phyloP scores from a whole-genome alignment of 495 filamentous ascomycete species.

The Astrothelium macrocarpum region DNA sequence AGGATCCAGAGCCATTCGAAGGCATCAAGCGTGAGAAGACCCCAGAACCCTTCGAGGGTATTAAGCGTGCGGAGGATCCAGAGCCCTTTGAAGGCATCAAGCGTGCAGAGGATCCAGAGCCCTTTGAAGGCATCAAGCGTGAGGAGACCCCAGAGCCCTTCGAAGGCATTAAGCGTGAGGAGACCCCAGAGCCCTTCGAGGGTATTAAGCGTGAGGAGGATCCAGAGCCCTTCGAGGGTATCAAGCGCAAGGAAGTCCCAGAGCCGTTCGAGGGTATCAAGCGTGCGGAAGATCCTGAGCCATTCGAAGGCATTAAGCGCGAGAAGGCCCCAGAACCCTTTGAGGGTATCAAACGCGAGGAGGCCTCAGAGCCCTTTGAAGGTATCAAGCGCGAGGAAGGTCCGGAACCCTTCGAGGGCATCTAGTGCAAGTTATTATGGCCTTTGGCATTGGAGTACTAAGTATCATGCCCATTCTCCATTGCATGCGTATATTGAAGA shows the following conservation, averaged over 20 bases:
- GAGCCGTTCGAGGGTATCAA: background rate
- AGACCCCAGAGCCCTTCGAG: background rate
- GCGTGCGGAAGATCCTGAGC: background rate
- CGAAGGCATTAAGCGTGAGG: slow-evolving; percentile 1
- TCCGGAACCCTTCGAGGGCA: background rate
- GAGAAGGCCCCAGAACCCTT: background rate
- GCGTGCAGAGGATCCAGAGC: background rate
- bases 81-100: slow-evolving; percentile 1
- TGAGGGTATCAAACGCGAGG: background rate
- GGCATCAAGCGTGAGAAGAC: background rate
- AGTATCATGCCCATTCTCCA: background rate
- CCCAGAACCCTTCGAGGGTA: background rate
- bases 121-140: slow-evolving; percentile 1
- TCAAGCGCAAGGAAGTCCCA: background rate
- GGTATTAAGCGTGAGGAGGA: background rate
- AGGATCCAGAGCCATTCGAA: background rate
- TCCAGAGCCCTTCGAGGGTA: background rate
- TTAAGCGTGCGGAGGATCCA: background rate
- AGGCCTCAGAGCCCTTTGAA: background rate
- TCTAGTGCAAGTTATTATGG: slow-evolving; percentile 1
- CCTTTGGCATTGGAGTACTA: background rate
- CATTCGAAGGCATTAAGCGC: background rate
- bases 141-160: background rate
- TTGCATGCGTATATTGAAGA: background rate
- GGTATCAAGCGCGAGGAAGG: slow-evolving; percentile 1